phyloP scores from a whole-genome alignment of 1,284 basidiomycete genomes.

The Marasmius sp. region DNA sequence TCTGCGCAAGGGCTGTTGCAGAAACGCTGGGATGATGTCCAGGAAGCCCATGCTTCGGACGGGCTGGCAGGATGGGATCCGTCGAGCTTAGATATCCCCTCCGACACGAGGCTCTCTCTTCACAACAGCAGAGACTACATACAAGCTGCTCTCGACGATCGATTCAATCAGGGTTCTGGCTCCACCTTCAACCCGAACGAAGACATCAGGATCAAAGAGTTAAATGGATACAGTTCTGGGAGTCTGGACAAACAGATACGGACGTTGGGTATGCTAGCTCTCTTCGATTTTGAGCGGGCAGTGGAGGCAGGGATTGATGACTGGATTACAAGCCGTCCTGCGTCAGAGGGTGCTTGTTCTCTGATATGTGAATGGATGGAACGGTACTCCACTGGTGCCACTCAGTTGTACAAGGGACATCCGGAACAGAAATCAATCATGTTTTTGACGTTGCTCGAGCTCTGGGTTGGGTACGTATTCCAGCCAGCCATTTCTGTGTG shows the following conservation, averaged over 20 bases:
- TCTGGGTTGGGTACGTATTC: conserved; percentile 8
- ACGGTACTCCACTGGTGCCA: conserved; percentile 28
- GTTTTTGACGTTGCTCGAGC: conserved; percentile 21
- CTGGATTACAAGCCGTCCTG: not conserved
- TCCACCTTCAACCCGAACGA: not conserved
- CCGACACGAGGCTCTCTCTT: not conserved
- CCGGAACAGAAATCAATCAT: conserved; percentile 43
- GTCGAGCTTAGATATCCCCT: not conserved
- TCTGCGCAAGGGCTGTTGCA: not conserved
- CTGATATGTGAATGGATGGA: conserved; percentile 24
- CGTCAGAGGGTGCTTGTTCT: conserved; percentile 1
- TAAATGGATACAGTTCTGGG: not conserved
- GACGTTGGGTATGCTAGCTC: not conserved
- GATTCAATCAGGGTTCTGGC: not conserved
- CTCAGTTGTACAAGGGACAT: conserved; percentile 27
- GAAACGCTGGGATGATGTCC: not conserved
- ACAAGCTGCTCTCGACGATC: not conserved
- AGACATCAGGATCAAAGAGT: not conserved
- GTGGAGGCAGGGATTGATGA: not conserved
- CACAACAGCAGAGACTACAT: not conserved
- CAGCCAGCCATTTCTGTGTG: not conserved
- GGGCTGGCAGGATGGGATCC: not conserved
- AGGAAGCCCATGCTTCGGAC: not conserved
- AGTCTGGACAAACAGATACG: not conserved
- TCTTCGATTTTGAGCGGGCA: conserved; percentile 1